Conservation (phyloP, 192 early-diverging fungal genomes). For the Rhizophagus prolifer region DNA sequence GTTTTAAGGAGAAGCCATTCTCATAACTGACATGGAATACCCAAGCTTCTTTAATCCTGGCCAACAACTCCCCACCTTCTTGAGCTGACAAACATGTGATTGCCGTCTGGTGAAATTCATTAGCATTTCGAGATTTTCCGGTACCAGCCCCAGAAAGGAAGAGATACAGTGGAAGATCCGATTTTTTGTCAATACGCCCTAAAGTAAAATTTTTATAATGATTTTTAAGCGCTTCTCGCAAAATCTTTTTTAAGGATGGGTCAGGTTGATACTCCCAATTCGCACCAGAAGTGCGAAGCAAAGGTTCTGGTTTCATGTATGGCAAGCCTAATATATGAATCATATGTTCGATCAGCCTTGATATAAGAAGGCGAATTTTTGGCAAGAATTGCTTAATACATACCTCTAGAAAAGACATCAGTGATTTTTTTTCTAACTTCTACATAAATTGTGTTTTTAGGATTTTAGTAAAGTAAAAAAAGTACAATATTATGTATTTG, state of each 20-base stretch:
- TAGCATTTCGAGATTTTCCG: constrained; percentile 32
- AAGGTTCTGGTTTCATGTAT: constrained; percentile 23
- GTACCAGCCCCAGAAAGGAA: constrained; percentile 32
- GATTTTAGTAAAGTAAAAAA: too few species aligned
- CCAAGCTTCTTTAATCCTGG: constrained; percentile 19
- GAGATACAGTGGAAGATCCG: constrained; percentile 12
- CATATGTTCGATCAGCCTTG: not conserved
- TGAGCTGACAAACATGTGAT: constrained; percentile 23
- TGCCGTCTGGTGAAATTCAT: constrained; percentile 27
- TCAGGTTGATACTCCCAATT: constrained; percentile 29
- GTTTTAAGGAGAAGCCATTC: not conserved
- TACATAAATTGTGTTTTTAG: too few species aligned
- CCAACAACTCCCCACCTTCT: constrained; percentile 18
- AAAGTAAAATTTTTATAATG: constrained; percentile 19
- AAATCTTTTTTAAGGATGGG: constrained; percentile 3
- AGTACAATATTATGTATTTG: too few species aligned
- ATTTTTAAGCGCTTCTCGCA: constrained; percentile 15
- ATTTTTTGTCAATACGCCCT: constrained; percentile 17
- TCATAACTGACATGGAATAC: constrained; percentile 28
- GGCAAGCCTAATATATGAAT: constrained; percentile 20
- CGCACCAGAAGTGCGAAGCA: constrained; percentile 21
- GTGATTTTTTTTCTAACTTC: not conserved
- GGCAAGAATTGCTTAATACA: not conserved
- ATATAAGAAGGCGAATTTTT: not conserved
- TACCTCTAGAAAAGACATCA: constrained; percentile 13